Conservation (phyloP, 108 stramenopile genomes). For the Discostella stelligeroides region DNA sequence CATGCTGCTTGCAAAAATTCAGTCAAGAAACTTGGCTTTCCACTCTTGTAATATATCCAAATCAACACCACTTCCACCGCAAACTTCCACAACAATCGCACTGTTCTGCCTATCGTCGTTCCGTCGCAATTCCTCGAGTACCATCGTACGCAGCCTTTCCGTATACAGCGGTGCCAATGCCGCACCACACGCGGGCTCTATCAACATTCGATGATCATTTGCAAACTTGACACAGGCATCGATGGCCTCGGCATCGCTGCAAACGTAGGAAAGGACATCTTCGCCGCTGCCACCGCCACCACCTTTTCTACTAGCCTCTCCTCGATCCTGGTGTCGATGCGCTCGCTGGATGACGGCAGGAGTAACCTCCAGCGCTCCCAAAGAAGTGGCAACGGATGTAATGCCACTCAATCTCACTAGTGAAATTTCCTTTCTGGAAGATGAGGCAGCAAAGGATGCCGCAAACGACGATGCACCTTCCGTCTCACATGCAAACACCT, state of each 20-base stretch:
- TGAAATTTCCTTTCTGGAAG: conserved; percentile 30
- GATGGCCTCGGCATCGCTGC: conserved; percentile 85
- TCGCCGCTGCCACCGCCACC: conserved; percentile 31
- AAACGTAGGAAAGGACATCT: conserved; percentile 58
- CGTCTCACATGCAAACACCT: conserved; percentile 87
- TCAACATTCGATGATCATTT: conserved; percentile 81
- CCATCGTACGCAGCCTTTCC: conserved; percentile 57
- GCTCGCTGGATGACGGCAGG: conserved; percentile 73
- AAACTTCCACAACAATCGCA: conserved; percentile 83
- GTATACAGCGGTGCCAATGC: conserved; percentile 81
- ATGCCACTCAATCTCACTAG: conserved; percentile 64
- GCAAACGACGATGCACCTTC: conserved; percentile 87
- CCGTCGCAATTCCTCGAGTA: conserved; percentile 34
- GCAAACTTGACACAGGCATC: conserved; percentile 79
- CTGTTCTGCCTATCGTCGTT: conserved; percentile 27
- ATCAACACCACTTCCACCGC: conserved; percentile 83
- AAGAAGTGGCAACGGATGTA: conserved; percentile 77
- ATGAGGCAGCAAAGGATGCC: conserved; percentile 35
- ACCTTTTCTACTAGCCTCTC: conserved; percentile 7
- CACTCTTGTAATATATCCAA: conserved; percentile 66
- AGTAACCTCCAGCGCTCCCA: conserved; percentile 85
- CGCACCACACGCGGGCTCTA: conserved; percentile 94
- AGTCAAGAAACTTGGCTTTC: conserved; percentile 52
- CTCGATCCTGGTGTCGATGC: conserved; percentile 42
- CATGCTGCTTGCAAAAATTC: too few relatives aligned